Evolutionary conservation across 2,329 filamentous ascomycete species (phyloP).

Genomic region (Cadophora malorum): DNA sequence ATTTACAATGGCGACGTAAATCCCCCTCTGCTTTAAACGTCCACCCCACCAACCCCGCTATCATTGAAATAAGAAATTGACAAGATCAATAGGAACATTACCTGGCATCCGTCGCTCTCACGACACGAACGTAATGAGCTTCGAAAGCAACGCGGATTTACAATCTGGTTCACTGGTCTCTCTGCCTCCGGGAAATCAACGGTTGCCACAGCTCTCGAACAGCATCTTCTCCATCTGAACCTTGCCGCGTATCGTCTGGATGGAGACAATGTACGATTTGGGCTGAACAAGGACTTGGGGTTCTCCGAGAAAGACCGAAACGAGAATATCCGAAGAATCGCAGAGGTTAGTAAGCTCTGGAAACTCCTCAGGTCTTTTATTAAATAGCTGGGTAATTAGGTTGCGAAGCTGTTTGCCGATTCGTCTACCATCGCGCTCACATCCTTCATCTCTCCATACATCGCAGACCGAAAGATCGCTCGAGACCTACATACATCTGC

Average conservation of each 20-base stretch:
- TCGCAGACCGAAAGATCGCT: constrained; percentile 82
- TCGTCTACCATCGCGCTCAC: constrained; percentile 86
- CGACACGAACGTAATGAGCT: constrained; percentile 75
- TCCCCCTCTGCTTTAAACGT: neutral
- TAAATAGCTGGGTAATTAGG: constrained; percentile 52
- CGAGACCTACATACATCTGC: constrained; percentile 77
- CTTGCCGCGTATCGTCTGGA: constrained; percentile 90
- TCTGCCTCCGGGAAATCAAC: constrained; percentile 97
- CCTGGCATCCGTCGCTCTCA: constrained; percentile 81
- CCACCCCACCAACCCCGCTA: constrained; percentile 41
- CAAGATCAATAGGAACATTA: constrained; percentile 73
- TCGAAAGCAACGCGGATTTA: constrained; percentile 87
- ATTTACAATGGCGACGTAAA: constrained; percentile 40
- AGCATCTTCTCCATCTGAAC: constrained; percentile 88
- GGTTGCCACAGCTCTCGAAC: constrained; percentile 94
- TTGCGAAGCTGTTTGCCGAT: constrained; percentile 96
- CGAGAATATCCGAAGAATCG: constrained; percentile 97
- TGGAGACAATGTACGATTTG: constrained; percentile 98
- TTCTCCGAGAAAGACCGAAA: constrained; percentile 93
- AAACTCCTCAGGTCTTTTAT: too few relatives aligned
- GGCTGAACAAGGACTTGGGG: constrained; percentile 95
- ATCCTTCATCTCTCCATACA: constrained; percentile 96
- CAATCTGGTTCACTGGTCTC: constrained; percentile 97
- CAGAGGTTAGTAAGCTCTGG: constrained; percentile 61
- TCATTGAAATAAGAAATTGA: constrained; percentile 23